A percentile compares a stretch with the other conserved stretches of the same genome.
Evolutionary conservation across 345 rosid species (phyloP).

Genomic region (Iberis pinnata): DNA sequence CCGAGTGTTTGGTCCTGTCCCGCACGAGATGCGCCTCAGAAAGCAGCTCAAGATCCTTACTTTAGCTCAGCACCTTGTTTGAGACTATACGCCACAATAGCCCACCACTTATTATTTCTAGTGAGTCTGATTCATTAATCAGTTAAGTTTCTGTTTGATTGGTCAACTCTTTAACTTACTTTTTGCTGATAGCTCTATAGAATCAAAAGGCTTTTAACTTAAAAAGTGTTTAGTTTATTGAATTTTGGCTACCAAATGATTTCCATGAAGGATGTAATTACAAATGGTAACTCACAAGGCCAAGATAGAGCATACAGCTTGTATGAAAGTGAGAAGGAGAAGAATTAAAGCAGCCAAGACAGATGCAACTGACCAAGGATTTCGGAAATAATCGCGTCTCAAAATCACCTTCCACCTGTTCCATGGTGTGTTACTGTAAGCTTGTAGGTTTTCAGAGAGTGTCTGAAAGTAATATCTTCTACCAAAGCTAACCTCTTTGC

Average conservation of each 20-base stretch:
- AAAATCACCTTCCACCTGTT: conserved; percentile 21
- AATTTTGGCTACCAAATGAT: too few species aligned
- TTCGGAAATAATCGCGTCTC: conserved; percentile 24
- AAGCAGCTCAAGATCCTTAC: conserved; percentile 74
- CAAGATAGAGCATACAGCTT: conserved; percentile 15
- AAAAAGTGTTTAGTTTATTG: too few species aligned
- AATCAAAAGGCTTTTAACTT: background rate
- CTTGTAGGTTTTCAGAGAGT: conserved; percentile 8
- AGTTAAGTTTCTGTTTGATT: conserved; percentile 1
- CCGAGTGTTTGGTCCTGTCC: conserved; percentile 56
- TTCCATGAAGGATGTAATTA: too few species aligned
- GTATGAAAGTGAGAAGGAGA: conserved; percentile 23
- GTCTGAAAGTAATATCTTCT: conserved; percentile 3
- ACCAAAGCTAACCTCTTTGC: conserved; percentile 14
- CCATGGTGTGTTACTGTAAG: conserved; percentile 24
- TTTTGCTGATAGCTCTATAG: background rate
- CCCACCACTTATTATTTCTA: conserved; percentile 10
- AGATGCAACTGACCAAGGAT: conserved; percentile 26
- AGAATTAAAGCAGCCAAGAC: conserved; percentile 23
- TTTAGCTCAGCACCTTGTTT: conserved; percentile 65
- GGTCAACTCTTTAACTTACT: background rate
- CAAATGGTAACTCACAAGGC: conserved; percentile 7
- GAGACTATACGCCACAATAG: conserved; percentile 18
- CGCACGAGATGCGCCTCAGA: conserved; percentile 69
- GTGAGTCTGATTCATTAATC: background rate